Evolutionary conservation across 441 rosid genomes (phyloP).

Genomic region (Bocquillonia castaneifolia): DNA sequence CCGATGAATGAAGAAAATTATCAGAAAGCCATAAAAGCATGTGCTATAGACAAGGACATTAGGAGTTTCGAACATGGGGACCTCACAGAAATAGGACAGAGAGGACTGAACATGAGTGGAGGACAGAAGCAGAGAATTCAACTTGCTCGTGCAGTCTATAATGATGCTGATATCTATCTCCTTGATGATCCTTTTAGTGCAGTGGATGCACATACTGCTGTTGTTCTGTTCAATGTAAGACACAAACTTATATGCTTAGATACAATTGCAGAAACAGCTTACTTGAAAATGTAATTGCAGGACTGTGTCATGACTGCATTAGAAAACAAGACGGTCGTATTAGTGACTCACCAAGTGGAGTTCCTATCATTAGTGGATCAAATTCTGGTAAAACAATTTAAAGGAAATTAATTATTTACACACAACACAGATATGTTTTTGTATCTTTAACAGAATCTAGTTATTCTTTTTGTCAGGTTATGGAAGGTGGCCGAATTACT

Average conservation of each 20-base stretch:
- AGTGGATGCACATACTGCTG: conserved; percentile 82
- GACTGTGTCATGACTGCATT: conserved; percentile 69
- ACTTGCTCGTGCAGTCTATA: conserved; percentile 81
- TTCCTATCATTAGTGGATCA: conserved; percentile 70
- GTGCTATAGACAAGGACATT: conserved; percentile 78
- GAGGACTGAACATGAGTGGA: conserved; percentile 91
- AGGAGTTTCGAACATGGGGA: conserved; percentile 61
- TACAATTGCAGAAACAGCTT: neutral
- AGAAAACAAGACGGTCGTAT: conserved; percentile 61
- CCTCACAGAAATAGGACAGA: conserved; percentile 86
- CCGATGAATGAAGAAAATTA: conserved; percentile 58
- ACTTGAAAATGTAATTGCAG: conserved; percentile 34
- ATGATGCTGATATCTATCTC: conserved; percentile 75
- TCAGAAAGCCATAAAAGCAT: conserved; percentile 53
- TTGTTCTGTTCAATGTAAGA: conserved; percentile 62
- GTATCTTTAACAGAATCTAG: neutral
- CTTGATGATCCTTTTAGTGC: conserved; percentile 88
- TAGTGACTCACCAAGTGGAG: conserved; percentile 92
- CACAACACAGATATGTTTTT: too few relatives aligned
- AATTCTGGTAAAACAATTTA: conserved; percentile 68
- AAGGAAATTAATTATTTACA: too few relatives aligned
- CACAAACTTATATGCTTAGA: neutral
- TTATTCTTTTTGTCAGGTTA: conserved; percentile 40
- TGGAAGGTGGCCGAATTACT: conserved; percentile 63
- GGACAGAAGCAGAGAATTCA: conserved; percentile 95